These are phyloP conservation scores for Mangifera indica DNA, from an alignment of 345 rosid genomes.

Conservation along the genomic window DNA sequence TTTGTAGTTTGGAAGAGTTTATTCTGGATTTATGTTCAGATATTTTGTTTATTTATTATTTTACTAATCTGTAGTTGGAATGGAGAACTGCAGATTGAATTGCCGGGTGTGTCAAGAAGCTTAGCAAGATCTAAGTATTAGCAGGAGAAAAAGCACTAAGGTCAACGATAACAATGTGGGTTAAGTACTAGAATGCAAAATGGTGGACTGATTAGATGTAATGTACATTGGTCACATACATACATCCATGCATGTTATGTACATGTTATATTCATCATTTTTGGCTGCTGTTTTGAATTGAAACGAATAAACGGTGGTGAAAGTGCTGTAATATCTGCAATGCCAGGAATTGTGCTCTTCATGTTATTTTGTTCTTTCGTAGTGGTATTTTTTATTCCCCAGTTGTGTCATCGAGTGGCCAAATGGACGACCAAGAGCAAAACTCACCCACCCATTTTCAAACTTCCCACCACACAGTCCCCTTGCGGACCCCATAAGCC, in stretches of 20 bases:
- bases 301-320: neutral
- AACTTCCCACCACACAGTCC: neutral
- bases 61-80: slow-evolving; percentile 1
- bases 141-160: neutral
- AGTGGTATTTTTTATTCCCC: too few species aligned
- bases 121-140: too few species aligned
- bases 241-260: neutral
- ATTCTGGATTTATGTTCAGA: neutral
- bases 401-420: too few species aligned
- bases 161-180: neutral
- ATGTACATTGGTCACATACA: neutral
- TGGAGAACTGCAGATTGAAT: slow-evolving; percentile 18
- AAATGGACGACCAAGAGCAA: slow-evolving; percentile 29
- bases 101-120: slow-evolving; percentile 1
- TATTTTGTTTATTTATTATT: neutral
- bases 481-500: neutral
- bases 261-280: neutral
- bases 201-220: neutral
- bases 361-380: neutral
- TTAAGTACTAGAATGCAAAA: neutral
- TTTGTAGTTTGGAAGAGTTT: neutral
- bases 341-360: neutral
- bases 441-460: slow-evolving; percentile 31
- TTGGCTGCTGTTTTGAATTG: neutral
- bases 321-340: neutral